Percentiles rank a stretch among this genome's conserved stretches.
phyloP scores from a whole-genome alignment of 805 yeast genomes.

The Lachancea waltii region DNA sequence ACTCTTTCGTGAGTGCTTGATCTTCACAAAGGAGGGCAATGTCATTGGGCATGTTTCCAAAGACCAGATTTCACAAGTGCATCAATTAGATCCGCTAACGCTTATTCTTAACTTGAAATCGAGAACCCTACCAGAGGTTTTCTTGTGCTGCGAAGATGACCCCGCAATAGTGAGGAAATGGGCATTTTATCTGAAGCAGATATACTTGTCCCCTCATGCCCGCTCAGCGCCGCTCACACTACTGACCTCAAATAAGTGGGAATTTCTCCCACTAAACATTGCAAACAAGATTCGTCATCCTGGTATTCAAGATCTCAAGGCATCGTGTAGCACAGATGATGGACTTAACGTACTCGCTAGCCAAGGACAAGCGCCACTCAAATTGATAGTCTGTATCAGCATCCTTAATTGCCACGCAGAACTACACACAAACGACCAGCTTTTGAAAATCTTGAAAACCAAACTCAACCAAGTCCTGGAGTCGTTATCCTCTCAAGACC shows the following conservation, averaged over 20 bases:
- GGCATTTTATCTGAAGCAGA: conserved; percentile 29
- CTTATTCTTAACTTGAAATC: conserved; percentile 36
- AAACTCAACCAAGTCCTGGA: conserved; percentile 27
- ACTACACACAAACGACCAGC: conserved; percentile 26
- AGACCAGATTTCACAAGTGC: conserved; percentile 32
- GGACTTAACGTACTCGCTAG: conserved; percentile 31
- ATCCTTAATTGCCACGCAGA: conserved; percentile 31
- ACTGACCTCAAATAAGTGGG: conserved; percentile 48
- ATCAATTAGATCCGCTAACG: conserved; percentile 20
- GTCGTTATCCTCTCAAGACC: conserved; percentile 35
- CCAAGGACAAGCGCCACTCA: conserved; percentile 36
- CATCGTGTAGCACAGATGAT: no score
- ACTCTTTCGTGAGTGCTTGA: conserved; percentile 15
- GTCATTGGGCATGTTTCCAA: conserved; percentile 39
- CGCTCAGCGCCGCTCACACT: conserved; percentile 35
- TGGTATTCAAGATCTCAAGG: no score
- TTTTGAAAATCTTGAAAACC: conserved; percentile 22
- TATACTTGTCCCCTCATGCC: conserved; percentile 2
- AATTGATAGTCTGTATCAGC: conserved; percentile 40
- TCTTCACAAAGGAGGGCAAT: conserved; percentile 17
- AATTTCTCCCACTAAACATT: conserved; percentile 30
- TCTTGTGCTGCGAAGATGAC: conserved; percentile 31
- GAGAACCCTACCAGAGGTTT: conserved; percentile 39
- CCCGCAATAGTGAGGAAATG: conserved; percentile 37
- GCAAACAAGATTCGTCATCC: conserved; percentile 18